Base-by-base conservation (phyloP, 2,329 filamentous ascomycete species). In the Corinectria fuckeliana region DNA sequence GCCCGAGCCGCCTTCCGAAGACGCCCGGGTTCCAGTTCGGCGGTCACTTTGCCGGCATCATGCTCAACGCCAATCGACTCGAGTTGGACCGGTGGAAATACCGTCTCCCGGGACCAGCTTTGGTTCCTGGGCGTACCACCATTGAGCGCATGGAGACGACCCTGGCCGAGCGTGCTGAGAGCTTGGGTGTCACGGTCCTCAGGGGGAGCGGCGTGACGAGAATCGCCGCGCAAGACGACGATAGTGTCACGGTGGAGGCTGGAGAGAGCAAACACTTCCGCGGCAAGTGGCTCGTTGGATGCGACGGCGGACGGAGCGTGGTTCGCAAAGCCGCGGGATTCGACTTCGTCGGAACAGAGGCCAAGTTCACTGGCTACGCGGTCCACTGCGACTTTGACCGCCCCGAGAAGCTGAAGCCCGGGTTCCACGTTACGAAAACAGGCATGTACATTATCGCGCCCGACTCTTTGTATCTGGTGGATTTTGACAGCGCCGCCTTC, bases 251-350 rank as follows among this genome's bases (percentile, higher is more conserved):
- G 3, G 65, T 74, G 9, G 60, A 65, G 18, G 60, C 64, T 1
- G 52, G 48, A 9, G 41, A 49, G 1, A 42, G 68, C 21, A 53
- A 25, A 0, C 74, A 75, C 23, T 54, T n/a, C 13, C 30, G 56
- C 10, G 69, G 60, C 5, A 68, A 70, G 23, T 80, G 77, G 73
- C 71, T 80, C 3, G 72, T 80, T 2, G 78, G 78, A 11, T 80
- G 78, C 52, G 79, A 81, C 58, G 78, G 78, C 14, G 77, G 76
- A 3, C 73, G 73, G 14, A 80, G 77, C 59, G 58, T 65, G 4
- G 68, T 79, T n/a, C 74, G 79, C 54, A 71, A 73, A 45, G 65
- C 71, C n/a, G 75, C 71, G 0, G 74, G 72, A 2, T 75, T 80
- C 59, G 64, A 70, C 1, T 76, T 78, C 55, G 63, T 66, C 26